Conservation (phyloP, 306 rosid species). For the Lathyrus oleraceus region DNA sequence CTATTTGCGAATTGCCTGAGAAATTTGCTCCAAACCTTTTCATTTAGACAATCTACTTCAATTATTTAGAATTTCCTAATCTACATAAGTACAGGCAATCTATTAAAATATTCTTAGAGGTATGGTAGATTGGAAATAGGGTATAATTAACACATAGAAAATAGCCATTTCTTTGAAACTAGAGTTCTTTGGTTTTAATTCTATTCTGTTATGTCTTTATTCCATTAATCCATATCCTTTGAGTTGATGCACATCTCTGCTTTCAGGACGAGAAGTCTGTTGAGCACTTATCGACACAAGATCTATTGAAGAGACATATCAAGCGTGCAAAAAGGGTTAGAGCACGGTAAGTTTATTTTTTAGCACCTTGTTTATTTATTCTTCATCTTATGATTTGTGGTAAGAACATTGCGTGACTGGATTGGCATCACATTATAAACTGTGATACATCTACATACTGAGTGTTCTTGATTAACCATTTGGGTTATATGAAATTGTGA, state of each 20-base stretch:
- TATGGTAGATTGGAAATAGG: slow-evolving; percentile 11
- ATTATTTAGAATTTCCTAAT: slow-evolving; percentile 5
- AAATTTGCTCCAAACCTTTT: slow-evolving; percentile 1
- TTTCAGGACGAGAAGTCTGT: slow-evolving; percentile 62
- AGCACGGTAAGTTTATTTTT: slow-evolving; percentile 54
- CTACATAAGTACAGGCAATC: neutral
- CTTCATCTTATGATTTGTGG: slow-evolving; percentile 17
- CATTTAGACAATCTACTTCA: neutral
- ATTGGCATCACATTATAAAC: slow-evolving; percentile 19
- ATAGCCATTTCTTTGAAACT: slow-evolving; percentile 9
- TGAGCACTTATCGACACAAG: slow-evolving; percentile 47
- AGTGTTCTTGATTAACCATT: slow-evolving; percentile 7
- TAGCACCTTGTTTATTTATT: slow-evolving; percentile 15
- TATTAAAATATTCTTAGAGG: neutral
- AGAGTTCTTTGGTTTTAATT: slow-evolving; percentile 6
- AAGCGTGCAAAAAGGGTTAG: slow-evolving; percentile 84
- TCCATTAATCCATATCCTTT: slow-evolving; percentile 14
- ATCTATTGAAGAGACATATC: slow-evolving; percentile 70
- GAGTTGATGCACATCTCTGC: slow-evolving; percentile 26
- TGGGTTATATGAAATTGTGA: neutral
- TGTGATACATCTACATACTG: neutral
- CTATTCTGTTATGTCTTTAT: neutral
- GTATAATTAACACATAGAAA: neutral
- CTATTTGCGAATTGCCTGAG: neutral
- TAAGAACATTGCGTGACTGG: neutral